phyloP scores from a whole-genome alignment of 2,329 filamentous ascomycete species.

The Trichoderma koningiopsis region DNA sequence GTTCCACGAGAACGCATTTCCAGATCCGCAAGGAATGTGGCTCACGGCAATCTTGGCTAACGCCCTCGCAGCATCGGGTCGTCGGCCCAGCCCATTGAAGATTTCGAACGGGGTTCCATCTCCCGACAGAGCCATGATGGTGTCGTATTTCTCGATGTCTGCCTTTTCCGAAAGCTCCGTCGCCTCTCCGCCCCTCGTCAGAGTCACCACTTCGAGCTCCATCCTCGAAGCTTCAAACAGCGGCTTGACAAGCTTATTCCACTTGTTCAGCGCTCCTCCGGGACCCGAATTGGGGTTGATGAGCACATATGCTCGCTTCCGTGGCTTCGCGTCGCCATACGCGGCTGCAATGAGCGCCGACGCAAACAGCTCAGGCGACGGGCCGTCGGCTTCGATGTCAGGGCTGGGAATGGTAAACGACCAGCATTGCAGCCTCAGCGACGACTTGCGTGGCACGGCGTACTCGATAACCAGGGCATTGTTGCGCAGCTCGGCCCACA shows the following conservation, averaged over 20 bases:
- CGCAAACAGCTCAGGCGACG: conserved; percentile 62
- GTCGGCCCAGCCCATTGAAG: conserved; percentile 85
- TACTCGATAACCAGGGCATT: conserved; percentile 71
- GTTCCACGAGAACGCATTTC: conserved; percentile 92
- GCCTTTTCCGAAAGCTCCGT: conserved; percentile 73
- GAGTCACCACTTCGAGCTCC: conserved; percentile 71
- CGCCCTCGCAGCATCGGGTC: conserved; percentile 72
- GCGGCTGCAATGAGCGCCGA: conserved; percentile 66
- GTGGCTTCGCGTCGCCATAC: conserved; percentile 68
- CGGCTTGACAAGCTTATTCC: conserved; percentile 74
- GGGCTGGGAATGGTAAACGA: conserved; percentile 49
- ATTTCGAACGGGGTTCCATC: conserved; percentile 92
- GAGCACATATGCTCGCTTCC: conserved; percentile 81
- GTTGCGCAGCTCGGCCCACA: conserved; percentile 72
- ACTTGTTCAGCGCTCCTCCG: conserved; percentile 72
- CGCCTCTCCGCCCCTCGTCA: conserved; percentile 74
- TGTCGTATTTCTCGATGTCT: conserved; percentile 79
- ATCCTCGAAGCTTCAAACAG: conserved; percentile 82
- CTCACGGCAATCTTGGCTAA: conserved; percentile 77
- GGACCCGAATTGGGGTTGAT: conserved; percentile 91
- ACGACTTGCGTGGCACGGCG: conserved; percentile 62
- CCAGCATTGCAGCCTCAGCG: conserved; percentile 62
- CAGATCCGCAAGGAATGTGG: conserved; percentile 88
- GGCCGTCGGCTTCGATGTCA: conserved; percentile 31
- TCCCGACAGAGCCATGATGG: conserved; percentile 85